Evolutionary conservation across 257 asterid genomes (phyloP), one percentile per base, ranked within the genome.

Genomic region (Nicotiana benthamiana): DNA sequence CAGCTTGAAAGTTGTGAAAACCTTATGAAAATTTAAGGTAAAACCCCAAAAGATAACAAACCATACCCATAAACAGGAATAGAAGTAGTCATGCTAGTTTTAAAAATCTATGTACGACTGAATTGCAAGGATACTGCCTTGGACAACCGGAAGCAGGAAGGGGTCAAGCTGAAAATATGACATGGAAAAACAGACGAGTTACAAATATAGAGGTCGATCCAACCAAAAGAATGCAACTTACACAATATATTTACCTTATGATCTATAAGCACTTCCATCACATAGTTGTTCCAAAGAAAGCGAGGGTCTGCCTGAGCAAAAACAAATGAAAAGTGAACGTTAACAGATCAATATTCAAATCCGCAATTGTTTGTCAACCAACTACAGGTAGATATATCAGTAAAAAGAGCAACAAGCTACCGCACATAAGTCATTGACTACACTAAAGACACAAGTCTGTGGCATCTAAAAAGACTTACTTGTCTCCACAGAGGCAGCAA

Each of bases 401-500:
- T 77, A 77, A n/a, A 79, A 79, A 18, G 26, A 36, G 18, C 30
- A 27, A 40, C 46, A 9, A 52, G 46, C 63, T 63, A 43, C 82
- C 74, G 24, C n/a, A 6, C 20, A 62, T 15, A 36, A 64, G 62
- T 63, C 34, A 64, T 63, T 64, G 63, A 64, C 64, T 46, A 46
- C 1, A 43, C 28, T 63, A 46, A 20, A 28, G 52, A 62, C 17
- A 13, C 17, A 63, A 6, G 30, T 26, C 62, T 54, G 63, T 18
- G 57, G 75, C 20, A 79, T 53, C 28, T 43, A 46, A 64, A 40
- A 46, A 48, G 28, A 68, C 82, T 79, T 43, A 96, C 99, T 89
- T 94, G 99, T 93, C 97, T 90, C 99, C 99, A 96, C 22, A 96
- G 92, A 75, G 99, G 98, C 82, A 96, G 97, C 87, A 90, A 75